Conservation (phyloP, 2,329 filamentous ascomycete genomes). For the Didymella pinodella region DNA sequence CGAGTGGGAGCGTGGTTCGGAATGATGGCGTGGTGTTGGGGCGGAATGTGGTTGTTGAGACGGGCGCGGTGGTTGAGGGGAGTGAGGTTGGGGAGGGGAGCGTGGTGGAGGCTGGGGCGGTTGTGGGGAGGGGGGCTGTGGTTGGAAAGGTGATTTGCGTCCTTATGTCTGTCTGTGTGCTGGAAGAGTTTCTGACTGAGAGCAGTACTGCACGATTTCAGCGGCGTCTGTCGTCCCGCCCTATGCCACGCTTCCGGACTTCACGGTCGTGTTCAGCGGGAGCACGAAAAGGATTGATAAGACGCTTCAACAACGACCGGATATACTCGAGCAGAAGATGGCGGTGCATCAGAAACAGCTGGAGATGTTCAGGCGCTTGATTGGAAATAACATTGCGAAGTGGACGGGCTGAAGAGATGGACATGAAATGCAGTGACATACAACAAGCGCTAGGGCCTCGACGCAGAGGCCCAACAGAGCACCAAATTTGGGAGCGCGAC, state of each 20-base stretch:
- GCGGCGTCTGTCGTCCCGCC: constrained; percentile 47
- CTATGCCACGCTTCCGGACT: constrained; percentile 54
- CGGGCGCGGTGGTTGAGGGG: constrained; percentile 52
- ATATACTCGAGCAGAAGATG: constrained; percentile 40
- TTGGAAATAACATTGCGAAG: constrained; percentile 49
- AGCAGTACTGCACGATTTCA: constrained; percentile 56
- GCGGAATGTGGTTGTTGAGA: constrained; percentile 55
- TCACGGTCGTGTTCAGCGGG: constrained; percentile 55
- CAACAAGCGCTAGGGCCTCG: no score
- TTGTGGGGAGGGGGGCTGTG: constrained; percentile 44
- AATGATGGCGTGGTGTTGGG: constrained; percentile 49
- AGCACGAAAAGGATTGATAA: constrained; percentile 50
- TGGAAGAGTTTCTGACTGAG: not conserved
- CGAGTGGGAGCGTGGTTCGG: not conserved
- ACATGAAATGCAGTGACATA: no score
- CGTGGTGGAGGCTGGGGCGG: constrained; percentile 45
- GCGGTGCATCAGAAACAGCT: constrained; percentile 47
- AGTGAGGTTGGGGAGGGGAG: constrained; percentile 49
- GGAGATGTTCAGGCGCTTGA: constrained; percentile 46
- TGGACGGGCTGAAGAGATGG: constrained; percentile 32
- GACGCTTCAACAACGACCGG: constrained; percentile 46
- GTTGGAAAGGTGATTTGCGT: constrained; percentile 52
- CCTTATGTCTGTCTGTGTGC: not conserved
- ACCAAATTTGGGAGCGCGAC: no score
- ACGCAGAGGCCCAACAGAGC: no score